Base-by-base conservation (phyloP, 306 rosid genomes). In the Prunus davidiana region DNA sequence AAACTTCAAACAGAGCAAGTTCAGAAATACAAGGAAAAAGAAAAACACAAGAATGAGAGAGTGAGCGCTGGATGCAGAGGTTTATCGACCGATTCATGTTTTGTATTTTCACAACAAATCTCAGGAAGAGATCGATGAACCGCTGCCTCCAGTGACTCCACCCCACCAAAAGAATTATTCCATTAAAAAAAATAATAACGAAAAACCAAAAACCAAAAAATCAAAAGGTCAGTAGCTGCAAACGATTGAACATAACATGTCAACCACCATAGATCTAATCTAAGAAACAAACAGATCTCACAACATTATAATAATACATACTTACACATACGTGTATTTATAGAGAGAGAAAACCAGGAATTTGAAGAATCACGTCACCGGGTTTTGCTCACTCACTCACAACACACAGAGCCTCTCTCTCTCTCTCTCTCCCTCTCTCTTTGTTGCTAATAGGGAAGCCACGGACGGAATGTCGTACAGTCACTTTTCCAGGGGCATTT, bases 31-130 rank as follows among this genome's bases (percentile, higher is more conserved):
- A 24, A 73, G 34, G 6, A 79, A 25, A 41, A 60, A 56, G 64
- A 65, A 51, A 32, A 30, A 16, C n/a, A 45, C 45, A 55, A 67
- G 77, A 73, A 58, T 75, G 79, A 79, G 86, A 86, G 87, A 82
- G 88, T 78, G 85, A 83, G 90, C 97, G 85, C 97, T 96, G 99
- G 99, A 96, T 92, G 99, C 99, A 96, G 99, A 96, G 99, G 99
- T 96, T 96, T 96, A 96, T 96, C 99, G 99, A 96, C 82, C 99
- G 87, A 86, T 96, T 96, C 97, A 71, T 90, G 99, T 46, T 80
- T 86, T 87, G 89, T 82, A 87, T 81, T 80, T 73, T 46, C 86
- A 83, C 83, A 88, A 78, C 83, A 91, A 89, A 82, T 79, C 76
- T 78, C 97, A 92, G 86, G 96, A 96, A 96, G 88, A 83, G 99